A percentile compares a stretch with the other conserved stretches of the same genome.
Conservation (phyloP, 2,329 filamentous ascomycete species). For the Cercospora brassicicola region DNA sequence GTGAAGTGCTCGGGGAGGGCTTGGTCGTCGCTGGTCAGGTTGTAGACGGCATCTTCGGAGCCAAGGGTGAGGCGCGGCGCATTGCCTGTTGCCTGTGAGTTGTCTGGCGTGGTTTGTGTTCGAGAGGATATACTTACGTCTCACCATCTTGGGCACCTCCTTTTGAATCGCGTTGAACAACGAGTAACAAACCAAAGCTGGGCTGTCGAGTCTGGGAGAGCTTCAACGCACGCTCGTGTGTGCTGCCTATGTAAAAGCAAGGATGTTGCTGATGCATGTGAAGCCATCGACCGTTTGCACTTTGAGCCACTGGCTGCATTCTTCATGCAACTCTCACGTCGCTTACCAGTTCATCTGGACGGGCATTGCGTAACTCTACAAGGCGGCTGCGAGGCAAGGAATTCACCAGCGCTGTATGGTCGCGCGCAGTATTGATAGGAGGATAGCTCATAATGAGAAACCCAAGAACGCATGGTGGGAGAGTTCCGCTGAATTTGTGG, state of each 20-base stretch:
- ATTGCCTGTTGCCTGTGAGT: background rate
- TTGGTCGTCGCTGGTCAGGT: background rate
- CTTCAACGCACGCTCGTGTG: background rate
- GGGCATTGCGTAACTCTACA: background rate
- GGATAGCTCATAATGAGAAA: too few relatives aligned
- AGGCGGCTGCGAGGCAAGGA: too few relatives aligned
- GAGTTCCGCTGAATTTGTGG: background rate
- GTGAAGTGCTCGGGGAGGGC: background rate
- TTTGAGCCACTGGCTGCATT: background rate
- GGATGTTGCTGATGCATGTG: background rate
- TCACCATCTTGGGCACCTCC: background rate
- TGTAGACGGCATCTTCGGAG: conserved; percentile 1
- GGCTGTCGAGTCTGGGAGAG: background rate
- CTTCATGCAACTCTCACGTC: background rate
- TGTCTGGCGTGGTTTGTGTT: background rate
- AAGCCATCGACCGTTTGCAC: background rate
- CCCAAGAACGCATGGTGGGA: too few relatives aligned
- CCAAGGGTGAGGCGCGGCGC: background rate
- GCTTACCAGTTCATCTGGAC: background rate
- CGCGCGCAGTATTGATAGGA: too few relatives aligned
- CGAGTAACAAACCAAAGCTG: background rate
- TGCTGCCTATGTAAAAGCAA: background rate
- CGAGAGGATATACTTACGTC: background rate
- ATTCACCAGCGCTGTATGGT: too few relatives aligned
- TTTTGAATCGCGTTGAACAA: background rate